phyloP scores from a whole-genome alignment of 331 rosid genomes.

The Arachis monticola region DNA sequence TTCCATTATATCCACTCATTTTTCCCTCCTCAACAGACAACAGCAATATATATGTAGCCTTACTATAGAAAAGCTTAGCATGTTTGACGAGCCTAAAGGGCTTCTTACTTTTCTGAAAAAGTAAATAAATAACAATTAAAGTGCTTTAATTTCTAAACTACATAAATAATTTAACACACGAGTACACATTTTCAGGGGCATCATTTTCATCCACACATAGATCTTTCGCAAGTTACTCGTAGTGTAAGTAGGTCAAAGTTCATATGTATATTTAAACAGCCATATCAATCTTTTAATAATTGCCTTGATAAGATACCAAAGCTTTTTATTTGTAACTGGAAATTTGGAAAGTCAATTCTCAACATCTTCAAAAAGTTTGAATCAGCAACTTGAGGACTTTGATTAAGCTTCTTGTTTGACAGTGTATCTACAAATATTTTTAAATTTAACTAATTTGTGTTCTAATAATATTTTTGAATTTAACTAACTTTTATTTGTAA shows the following conservation, averaged over 20 bases:
- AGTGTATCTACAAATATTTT: no score
- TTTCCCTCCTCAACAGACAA: background rate
- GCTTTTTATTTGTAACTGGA: background rate
- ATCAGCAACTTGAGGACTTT: no score
- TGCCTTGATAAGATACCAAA: background rate
- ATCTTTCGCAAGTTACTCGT: background rate
- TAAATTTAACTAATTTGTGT: no score
- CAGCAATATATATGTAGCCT: background rate
- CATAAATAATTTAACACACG: background rate
- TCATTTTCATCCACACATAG: background rate
- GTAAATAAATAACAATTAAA: background rate
- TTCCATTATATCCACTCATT: background rate
- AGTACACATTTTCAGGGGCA: background rate
- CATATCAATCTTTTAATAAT: background rate
- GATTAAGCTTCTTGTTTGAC: no score
- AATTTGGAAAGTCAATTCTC: background rate
- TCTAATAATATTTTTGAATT: no score
- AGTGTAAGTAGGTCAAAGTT: background rate
- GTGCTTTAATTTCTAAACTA: no score
- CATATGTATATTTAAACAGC: background rate
- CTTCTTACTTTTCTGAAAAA: background rate
- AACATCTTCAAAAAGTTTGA: constrained; percentile 1
- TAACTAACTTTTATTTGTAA: no score
- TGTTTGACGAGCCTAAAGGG: background rate
- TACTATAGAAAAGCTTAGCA: background rate